A percentile compares a stretch with the other conserved stretches of the same genome.
These are phyloP conservation scores for Syzygium malaccense DNA, from an alignment of 441 rosid genomes.

Conservation along the genomic window DNA sequence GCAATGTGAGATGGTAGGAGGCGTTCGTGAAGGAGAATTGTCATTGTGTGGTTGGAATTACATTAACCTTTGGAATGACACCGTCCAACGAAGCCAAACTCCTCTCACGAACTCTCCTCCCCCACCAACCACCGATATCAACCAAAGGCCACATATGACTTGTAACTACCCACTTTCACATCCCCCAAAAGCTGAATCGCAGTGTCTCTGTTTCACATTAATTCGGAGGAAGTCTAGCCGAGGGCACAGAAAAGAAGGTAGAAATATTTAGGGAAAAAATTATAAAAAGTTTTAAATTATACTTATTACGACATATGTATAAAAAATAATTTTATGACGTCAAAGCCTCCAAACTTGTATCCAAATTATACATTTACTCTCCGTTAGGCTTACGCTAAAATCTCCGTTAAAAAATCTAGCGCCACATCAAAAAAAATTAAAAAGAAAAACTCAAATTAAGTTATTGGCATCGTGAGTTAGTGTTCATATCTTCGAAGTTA, in stretches of 20 bases:
- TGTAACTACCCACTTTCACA: neutral
- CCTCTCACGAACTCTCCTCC: neutral
- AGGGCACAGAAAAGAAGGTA: neutral
- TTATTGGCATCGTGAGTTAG: too few relatives aligned
- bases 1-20: neutral
- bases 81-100: neutral
- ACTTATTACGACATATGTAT: rapidly evolving
- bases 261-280: too few relatives aligned
- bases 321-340: too few relatives aligned
- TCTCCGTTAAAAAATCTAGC: too few relatives aligned
- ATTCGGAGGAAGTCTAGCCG: neutral
- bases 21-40: neutral
- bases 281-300: too few relatives aligned
- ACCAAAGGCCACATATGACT: neutral
- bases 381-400: too few relatives aligned
- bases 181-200: neutral
- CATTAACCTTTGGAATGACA: neutral
- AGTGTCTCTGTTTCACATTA: neutral
- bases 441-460: too few relatives aligned
- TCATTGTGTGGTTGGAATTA: neutral
- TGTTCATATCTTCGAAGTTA: too few relatives aligned
- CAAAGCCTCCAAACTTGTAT: too few relatives aligned
- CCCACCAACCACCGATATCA: neutral
- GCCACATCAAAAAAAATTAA: too few relatives aligned
- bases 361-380: rapidly evolving